Evolutionary conservation across 352 stramenopile genomes (phyloP), one percentile per base, ranked within the genome.

Genomic region (Phytophthora pini): DNA sequence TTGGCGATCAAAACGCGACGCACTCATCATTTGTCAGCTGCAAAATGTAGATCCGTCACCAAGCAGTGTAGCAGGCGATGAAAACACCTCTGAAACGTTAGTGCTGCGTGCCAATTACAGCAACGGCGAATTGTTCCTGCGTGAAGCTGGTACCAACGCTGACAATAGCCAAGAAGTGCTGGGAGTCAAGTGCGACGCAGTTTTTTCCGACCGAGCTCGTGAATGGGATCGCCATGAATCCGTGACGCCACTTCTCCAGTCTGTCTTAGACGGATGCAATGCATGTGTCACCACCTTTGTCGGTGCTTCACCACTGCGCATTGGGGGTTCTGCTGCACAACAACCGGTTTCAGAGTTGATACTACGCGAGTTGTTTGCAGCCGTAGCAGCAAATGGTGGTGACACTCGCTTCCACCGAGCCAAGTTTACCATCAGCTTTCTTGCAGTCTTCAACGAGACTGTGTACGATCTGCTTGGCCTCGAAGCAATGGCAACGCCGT

Each of bases 391-490:
- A 10, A 51, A 80, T n/a, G 75, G 76, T 8, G 45, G 56, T 4
- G 45, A 71, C 31, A 13, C 54, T 9, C 73, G 77, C 6, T 80
- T 89, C 47, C 65, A 84, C 38, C 77, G 75, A 39, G 71, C 79
- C 20, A 85, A 82, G 29, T 65, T 90, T 43, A 91, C 85, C 26
- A 79, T 92, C 49, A 93, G 82, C 52, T 90, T 80, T 46, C 72
- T 99, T 3, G 97, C 98, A 48, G 95, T 99, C 12, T 98, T 96
- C 69, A 95, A 97, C 27, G 94, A 99, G 77, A 84, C 94, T 54
- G 91, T 99, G 46, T 96, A 94, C 74, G 95, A 99, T 65, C 76
- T 99, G n/a, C 73, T 99, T 0, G 77, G 87, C 17, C 74, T 94
- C 10, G 68, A 74, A 31, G 39, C 40, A 13, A 45, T 56, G 22